Evolutionary conservation across 805 yeast species (phyloP).

Genomic region (Cyberlindnera japonica): DNA sequence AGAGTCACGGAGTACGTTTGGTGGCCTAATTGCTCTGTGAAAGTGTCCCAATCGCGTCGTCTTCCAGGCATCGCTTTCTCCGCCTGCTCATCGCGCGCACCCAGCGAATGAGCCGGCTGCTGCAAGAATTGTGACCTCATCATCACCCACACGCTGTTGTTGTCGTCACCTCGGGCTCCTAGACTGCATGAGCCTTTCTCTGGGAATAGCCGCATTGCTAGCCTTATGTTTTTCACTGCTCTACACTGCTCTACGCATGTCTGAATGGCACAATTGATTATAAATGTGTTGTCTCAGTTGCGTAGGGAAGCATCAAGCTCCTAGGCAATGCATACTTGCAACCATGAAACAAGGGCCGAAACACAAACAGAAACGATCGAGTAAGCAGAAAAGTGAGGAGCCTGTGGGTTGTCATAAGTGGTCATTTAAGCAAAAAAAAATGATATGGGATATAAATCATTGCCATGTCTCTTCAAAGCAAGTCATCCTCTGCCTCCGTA

Average conservation of each 20-base stretch:
- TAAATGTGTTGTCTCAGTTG: no score
- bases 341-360: neutral
- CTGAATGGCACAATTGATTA: no score
- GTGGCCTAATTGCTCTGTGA: no score
- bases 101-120: no score
- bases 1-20: no score
- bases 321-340: neutral
- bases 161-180: neutral
- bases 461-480: constrained; percentile 17
- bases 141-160: neutral
- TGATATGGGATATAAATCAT: neutral
- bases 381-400: neutral
- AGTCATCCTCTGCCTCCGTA: constrained; percentile 69
- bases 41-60: no score
- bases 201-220: no score
- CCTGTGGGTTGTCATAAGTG: no score
- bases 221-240: no score
- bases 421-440: neutral
- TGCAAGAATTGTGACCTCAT: constrained; percentile 15
- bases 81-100: no score
- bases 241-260: no score
- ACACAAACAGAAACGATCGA: neutral
- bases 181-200: neutral
- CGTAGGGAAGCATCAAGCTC: neutral
- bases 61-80: no score